Conservation (phyloP, 2,329 filamentous ascomycete genomes). For the Penicillium sp. region DNA sequence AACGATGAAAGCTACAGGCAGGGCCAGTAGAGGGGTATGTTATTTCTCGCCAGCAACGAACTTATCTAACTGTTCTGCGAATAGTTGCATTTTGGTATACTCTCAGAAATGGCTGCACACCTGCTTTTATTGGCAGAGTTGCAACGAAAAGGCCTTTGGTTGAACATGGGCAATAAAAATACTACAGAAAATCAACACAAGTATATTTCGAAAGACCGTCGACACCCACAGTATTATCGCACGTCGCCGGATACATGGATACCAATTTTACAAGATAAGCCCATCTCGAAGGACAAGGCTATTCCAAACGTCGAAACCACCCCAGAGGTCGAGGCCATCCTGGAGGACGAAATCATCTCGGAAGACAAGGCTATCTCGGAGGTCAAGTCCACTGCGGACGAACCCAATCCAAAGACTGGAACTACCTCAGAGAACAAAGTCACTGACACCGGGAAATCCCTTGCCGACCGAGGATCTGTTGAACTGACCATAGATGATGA, state of each 20-base stretch:
- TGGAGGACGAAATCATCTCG: not conserved
- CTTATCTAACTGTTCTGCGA: not conserved
- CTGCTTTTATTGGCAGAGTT: not conserved
- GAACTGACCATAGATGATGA: slow-evolving; percentile 4
- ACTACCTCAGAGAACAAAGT: not conserved
- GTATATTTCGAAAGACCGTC: too few relatives aligned
- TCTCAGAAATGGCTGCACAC: not conserved
- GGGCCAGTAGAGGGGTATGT: not conserved
- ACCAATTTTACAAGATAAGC: too few relatives aligned
- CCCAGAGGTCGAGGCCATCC: not conserved
- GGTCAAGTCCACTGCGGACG: not conserved
- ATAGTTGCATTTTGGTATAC: not conserved
- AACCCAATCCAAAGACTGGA: not conserved
- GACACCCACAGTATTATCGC: too few relatives aligned
- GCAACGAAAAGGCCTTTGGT: not conserved
- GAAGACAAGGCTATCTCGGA: not conserved
- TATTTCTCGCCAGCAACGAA: not conserved
- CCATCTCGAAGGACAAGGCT: not conserved
- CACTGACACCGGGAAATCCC: too few relatives aligned
- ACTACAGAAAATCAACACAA: too few relatives aligned
- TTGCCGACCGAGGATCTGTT: not conserved
- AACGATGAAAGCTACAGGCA: not conserved
- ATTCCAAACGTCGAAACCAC: not conserved
- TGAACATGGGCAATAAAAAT: not conserved
- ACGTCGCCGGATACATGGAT: too few relatives aligned